Evolutionary conservation across 2,329 filamentous ascomycete species (phyloP), one percentile per base, ranked within the genome.

Genomic region (Phyllosticta citribraziliensis): DNA sequence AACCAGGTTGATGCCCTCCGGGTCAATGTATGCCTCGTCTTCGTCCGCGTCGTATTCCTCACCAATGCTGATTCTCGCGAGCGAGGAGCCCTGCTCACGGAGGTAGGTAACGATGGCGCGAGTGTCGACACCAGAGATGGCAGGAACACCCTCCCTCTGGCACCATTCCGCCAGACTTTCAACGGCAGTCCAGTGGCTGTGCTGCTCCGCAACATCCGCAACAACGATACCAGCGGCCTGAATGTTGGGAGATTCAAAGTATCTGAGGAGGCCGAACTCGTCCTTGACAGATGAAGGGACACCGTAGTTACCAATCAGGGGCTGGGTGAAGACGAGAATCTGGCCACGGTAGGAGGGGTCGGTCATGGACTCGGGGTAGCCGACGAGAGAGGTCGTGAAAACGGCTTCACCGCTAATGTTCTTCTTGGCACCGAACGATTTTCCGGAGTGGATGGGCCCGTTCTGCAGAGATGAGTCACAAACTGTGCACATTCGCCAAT

Each of bases 31-130:
- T 66, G 92, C 88, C 80, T 97, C 94, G 69, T 97, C 94, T 79
- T 99, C 91, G 70, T 97, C 93, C 66, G 92, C 93, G 76, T 99
- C 94, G 74, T 99, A 99, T 79, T 97, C 92, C 72, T 97, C 94
- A 68, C 94, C 94, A 69, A 96, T 87, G 52, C 91, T 89, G 77
- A 99, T 96, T 72, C 91, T 86, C 69, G 93, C 94, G 58, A 99
- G 85, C 61, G 93, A 97, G 53, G 93, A 97, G 76, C 94, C 94
- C 76, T 94, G 89, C 82, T 99, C 94, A 74, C 94, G 91, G 69
- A 99, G 85, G 73, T 91, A 87, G 58, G 94, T 97, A 73, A 99
- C 94, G 71, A 99, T 96, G 65, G 87, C 93, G 75, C 94, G 91
- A 57, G 94, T 99, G 73, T 99, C 94, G 55, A 99, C 94, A 58